Conservation (phyloP, 75 land plant species). For the Cryptomeria japonica region DNA sequence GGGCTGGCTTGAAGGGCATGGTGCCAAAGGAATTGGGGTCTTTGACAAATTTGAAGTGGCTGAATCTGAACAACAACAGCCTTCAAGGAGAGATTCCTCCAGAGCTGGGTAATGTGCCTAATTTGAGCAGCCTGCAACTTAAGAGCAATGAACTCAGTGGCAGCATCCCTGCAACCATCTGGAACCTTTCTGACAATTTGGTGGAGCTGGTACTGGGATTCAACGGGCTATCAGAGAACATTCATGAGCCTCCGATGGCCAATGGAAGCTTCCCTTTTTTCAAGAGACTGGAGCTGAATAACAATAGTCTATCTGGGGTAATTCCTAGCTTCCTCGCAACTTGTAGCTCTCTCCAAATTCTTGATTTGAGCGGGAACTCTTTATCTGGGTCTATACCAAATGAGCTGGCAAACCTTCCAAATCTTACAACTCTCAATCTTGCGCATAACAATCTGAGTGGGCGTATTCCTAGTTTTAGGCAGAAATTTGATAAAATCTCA, state of each 20-base stretch:
- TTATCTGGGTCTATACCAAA: constrained; percentile 32
- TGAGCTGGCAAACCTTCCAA: constrained; percentile 20
- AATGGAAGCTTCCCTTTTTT: constrained; percentile 10
- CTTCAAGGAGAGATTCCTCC: constrained; percentile 29
- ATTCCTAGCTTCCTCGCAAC: constrained; percentile 28
- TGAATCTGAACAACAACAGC: constrained; percentile 26
- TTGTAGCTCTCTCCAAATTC: constrained; percentile 8
- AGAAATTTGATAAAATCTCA: constrained; percentile 1
- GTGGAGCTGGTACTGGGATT: constrained; percentile 19
- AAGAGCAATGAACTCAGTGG: constrained; percentile 28
- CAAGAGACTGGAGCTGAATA: constrained; percentile 15
- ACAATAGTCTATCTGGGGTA: constrained; percentile 24
- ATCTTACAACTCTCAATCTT: constrained; percentile 22
- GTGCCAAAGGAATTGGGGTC: constrained; percentile 13
- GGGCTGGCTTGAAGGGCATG: constrained; percentile 13
- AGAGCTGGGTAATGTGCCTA: constrained; percentile 23
- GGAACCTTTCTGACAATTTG: constrained; percentile 22
- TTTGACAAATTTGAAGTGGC: constrained; percentile 5
- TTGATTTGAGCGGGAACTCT: constrained; percentile 30
- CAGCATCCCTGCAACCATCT: constrained; percentile 23
- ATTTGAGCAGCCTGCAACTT: constrained; percentile 22
- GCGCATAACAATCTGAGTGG: constrained; percentile 40
- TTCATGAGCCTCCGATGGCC: constrained; percentile 13
- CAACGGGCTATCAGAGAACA: constrained; percentile 23
- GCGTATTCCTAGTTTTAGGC: constrained; percentile 20